A percentile compares a stretch with the other conserved stretches of the same genome.
These are phyloP conservation scores for Amaranthus palmeri DNA, from an alignment of 148 eudicot genomes.

Conservation along the genomic window DNA sequence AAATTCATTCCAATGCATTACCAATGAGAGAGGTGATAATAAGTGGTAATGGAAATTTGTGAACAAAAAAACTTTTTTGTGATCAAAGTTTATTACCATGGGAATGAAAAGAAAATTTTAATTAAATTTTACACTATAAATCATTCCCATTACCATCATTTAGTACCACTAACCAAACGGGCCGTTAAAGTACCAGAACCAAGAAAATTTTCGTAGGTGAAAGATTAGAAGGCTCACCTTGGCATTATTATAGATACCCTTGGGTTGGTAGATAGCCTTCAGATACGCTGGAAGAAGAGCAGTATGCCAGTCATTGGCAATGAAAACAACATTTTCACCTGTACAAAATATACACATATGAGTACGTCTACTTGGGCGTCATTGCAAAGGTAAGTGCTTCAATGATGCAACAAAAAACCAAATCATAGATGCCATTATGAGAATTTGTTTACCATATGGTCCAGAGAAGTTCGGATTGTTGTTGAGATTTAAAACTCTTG, in stretches of 20 bases:
- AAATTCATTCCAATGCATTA: no score
- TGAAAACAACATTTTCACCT: constrained; percentile 86
- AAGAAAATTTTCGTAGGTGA: neutral
- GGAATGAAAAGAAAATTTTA: no score
- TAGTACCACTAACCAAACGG: no score
- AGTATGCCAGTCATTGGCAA: constrained; percentile 96
- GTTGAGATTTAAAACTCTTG: constrained; percentile 65
- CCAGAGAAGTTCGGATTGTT: constrained; percentile 62
- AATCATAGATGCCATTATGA: neutral
- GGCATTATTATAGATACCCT: constrained; percentile 62
- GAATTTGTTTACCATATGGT: constrained; percentile 55
- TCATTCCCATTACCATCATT: no score
- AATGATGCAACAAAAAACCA: neutral
- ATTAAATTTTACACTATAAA: no score
- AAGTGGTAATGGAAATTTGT: no score
- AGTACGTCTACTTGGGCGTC: neutral
- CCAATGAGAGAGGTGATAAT: no score
- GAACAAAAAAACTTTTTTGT: no score
- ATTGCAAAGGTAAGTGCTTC: neutral
- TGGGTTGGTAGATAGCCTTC: constrained; percentile 59
- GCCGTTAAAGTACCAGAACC: neutral
- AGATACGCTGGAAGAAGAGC: constrained; percentile 87
- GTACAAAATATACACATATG: constrained; percentile 9
- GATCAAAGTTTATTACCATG: no score
- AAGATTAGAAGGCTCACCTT: constrained; percentile 34